Evolutionary conservation across 768 basidiomycete species (phyloP).

Genomic region (Leucocoprinus leucothites): DNA sequence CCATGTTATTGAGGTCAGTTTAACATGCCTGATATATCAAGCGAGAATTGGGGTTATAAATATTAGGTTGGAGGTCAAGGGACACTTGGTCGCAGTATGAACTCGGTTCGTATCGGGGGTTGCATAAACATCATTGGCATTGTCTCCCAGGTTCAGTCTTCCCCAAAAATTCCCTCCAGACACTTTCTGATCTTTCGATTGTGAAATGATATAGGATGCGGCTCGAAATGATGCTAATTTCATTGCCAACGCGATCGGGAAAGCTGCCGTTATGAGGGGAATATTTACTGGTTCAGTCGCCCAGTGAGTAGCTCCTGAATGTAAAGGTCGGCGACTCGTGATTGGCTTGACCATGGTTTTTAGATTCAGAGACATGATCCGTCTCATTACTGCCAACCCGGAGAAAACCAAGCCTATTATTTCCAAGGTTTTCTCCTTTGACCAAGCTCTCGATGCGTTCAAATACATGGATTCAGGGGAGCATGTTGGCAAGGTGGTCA

Average conservation of each 20-base stretch:
- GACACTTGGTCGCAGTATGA: constrained; percentile 44
- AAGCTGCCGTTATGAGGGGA: constrained; percentile 43
- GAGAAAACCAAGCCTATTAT: constrained; percentile 44
- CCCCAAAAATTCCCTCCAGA: neutral
- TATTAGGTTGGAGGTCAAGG: constrained; percentile 54
- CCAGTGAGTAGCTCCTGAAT: constrained; percentile 36
- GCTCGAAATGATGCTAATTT: constrained; percentile 28
- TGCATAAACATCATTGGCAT: constrained; percentile 49
- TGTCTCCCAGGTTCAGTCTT: constrained; percentile 35
- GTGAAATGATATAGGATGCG: neutral
- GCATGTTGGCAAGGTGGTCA: constrained; percentile 60
- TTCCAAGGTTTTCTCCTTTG: constrained; percentile 56
- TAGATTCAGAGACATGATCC: constrained; percentile 51
- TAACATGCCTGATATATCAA: no score
- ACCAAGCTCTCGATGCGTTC: constrained; percentile 48
- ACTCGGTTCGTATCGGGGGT: constrained; percentile 37
- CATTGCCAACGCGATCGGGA: constrained; percentile 30
- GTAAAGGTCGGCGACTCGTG: constrained; percentile 19
- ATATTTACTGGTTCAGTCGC: constrained; percentile 55
- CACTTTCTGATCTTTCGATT: neutral
- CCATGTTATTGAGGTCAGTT: constrained; percentile 36
- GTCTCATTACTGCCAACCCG: constrained; percentile 37
- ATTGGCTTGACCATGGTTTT: neutral
- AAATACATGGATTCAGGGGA: constrained; percentile 46
- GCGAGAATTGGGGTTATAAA: neutral